These are phyloP conservation scores for Castanea sativa DNA, from an alignment of 306 rosid species.

Conservation along the genomic window DNA sequence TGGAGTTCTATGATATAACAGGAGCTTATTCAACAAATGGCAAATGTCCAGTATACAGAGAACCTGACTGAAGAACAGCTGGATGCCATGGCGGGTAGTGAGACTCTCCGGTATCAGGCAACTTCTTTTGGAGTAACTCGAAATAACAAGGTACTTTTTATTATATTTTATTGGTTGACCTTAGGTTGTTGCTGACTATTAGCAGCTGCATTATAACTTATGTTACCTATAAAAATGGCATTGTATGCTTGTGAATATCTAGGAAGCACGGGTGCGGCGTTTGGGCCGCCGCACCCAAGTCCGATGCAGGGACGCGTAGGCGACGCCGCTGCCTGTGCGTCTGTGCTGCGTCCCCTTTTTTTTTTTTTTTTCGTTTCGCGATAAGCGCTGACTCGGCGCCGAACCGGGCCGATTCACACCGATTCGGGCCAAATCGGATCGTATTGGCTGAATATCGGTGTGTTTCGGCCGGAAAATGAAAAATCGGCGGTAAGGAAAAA, in stretches of 20 bases:
- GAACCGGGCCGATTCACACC: no score
- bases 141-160: constrained; percentile 74
- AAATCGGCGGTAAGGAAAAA: no score
- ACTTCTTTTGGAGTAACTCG: constrained; percentile 90
- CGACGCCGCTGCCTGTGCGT: no score
- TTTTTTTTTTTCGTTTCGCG: no score
- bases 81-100: constrained; percentile 99
- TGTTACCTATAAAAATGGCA: neutral
- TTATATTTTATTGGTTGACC: neutral
- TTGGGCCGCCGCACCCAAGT: no score
- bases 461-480: no score
- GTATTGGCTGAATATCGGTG: no score
- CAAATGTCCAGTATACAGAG: constrained; percentile 96
- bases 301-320: no score
- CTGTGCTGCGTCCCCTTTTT: no score
- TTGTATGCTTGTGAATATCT: neutral
- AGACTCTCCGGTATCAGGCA: constrained; percentile 91
- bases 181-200: neutral
- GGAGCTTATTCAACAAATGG: constrained; percentile 99
- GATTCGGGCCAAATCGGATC: no score
- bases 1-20: constrained; percentile 33
- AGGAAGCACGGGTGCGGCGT: no score
- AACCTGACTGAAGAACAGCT: constrained; percentile 95
- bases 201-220: neutral
- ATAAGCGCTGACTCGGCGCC: no score